Base-by-base conservation (phyloP, 768 basidiomycete species). In the Cubamyces lactineus region DNA sequence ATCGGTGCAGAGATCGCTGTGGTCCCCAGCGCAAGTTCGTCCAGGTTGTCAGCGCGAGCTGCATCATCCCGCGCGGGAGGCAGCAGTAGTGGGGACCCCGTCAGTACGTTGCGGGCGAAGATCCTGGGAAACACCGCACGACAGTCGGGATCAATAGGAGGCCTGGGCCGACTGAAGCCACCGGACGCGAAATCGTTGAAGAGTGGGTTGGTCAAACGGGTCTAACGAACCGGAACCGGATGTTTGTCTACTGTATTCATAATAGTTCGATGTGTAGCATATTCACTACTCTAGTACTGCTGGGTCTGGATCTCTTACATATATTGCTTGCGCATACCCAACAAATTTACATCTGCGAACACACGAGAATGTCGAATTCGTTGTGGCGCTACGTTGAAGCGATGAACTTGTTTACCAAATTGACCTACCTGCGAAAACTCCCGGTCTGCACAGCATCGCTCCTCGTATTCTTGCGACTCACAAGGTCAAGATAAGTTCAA, bases 51-150 rank as follows among this genome's bases (percentile, higher is more conserved):
- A 2, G 21, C 47, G 3, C 49, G 49, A 9, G 15, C 43, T 0
- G 5, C 50, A 21, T 41, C 15, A 2, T 30, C 52, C 2, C 52
- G 38, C 11, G 28, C 47, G 17, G 46, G 53, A 15, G 53, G 40
- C 43, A 77, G 65, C 60, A 34, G 34, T 34, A 52, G 57, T 60
- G 58, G 63, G 2, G 58, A 59, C 30, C 57, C 68, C 56, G 70
- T 64, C 45, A 67, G 57, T 49, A 70, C 78, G 0, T 70, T 90
- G 41, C 81, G 84, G 49, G 81, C 84, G 17, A 82, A 83, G 61
- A 80, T 89, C 40, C 73, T 89, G 47, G 75, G 77, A 40, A 88
- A 87, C 64, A 85, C 85, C 16, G 79, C 81, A 48, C 78, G 73
- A 40, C 79, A 76, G 26, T 39, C 57, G 4, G 45, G 42, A 1